phyloP scores from a whole-genome alignment of 192 early-diverging fungal species.

The Pilaira anomala region DNA sequence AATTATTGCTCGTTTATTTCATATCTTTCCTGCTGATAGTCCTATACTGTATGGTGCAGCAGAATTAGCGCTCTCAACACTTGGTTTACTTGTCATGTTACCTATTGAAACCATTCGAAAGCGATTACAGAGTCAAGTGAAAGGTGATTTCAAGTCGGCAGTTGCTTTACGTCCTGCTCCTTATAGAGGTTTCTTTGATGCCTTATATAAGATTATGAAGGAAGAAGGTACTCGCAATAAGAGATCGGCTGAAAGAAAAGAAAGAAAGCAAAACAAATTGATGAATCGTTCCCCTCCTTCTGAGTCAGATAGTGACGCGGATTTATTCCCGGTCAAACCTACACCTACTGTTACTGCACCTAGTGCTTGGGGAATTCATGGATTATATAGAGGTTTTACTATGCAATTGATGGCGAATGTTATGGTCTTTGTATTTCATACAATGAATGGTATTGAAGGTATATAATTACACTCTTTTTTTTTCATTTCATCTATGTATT shows the following conservation, averaged over 20 bases:
- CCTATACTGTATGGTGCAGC: slow-evolving; percentile 55
- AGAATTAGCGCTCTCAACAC: slow-evolving; percentile 60
- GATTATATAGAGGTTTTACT: slow-evolving; percentile 63
- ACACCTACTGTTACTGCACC: not conserved
- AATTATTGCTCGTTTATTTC: slow-evolving; percentile 59
- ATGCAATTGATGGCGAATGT: slow-evolving; percentile 56
- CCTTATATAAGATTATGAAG: slow-evolving; percentile 60
- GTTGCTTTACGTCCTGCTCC: slow-evolving; percentile 60
- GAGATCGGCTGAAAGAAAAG: not conserved
- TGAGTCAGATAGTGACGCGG: not conserved
- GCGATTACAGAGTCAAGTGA: slow-evolving; percentile 75
- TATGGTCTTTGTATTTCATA: slow-evolving; percentile 51
- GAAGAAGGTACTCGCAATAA: slow-evolving; percentile 60
- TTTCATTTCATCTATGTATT: not conserved
- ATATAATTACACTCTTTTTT: not conserved
- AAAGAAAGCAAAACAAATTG: not conserved
- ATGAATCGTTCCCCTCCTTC: not conserved
- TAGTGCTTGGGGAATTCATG: slow-evolving; percentile 54
- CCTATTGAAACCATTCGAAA: slow-evolving; percentile 83
- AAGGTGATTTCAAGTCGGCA: slow-evolving; percentile 56
- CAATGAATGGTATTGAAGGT: slow-evolving; percentile 49
- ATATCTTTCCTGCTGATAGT: slow-evolving; percentile 52
- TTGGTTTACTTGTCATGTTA: slow-evolving; percentile 70
- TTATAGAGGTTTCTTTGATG: slow-evolving; percentile 67
- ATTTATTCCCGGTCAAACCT: slow-evolving; percentile 4